Evolutionary conservation across 2,329 filamentous ascomycete genomes (phyloP), one percentile per base, ranked within the genome.

Genomic region (Fusarium lateritium): DNA sequence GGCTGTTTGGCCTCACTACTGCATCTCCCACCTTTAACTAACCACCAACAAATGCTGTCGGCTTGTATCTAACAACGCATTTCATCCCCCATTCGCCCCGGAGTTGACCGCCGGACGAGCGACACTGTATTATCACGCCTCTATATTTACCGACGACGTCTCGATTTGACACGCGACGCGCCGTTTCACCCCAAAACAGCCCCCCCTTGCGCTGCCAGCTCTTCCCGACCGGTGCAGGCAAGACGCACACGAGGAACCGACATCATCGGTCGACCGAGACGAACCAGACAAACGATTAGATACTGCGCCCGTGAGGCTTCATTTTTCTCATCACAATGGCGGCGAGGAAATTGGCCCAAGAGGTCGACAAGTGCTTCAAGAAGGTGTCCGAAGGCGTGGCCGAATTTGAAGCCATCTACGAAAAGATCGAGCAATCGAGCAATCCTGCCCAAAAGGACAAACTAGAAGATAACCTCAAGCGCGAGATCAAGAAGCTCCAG

Each of bases 401-500:
- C 67, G 92, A 94, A 70, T 99, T 99, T 81, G 94, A 98, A 79
- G 87, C 86, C 77, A 98, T 98, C 76, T 97, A 98, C 83, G 96
- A 98, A 75, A 99, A 99, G 89, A 97, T 99, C 72, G 92, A 95
- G 76, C 90, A 94, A 73, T 94, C 94, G 54, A 93, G 90, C 76
- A 98, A 98, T 83, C 89, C 92, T 57, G 94, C 96, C 65, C 96
- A 98, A 82, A 97, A 98, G 80, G 96, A 98, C 83, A 99, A 98
- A 85, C 89, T 97, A 52, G 96, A 99, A 81, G 96, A 99, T 83
- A 94, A 96, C 79, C 87, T 99, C 73, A 99, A 99, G 85, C 94
- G 96, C 79, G 96, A 99, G 84, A 98, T 98, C 88, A 99, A 99
- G 90, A 99, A 99, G 87, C 90, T 99, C 59, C 96, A 99, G 82